Percentiles rank a stretch among this genome's conserved stretches.
These are phyloP conservation scores for Colletotrichum sansevieriae DNA, from an alignment of 2,329 filamentous ascomycete genomes.

Conservation along the genomic window DNA sequence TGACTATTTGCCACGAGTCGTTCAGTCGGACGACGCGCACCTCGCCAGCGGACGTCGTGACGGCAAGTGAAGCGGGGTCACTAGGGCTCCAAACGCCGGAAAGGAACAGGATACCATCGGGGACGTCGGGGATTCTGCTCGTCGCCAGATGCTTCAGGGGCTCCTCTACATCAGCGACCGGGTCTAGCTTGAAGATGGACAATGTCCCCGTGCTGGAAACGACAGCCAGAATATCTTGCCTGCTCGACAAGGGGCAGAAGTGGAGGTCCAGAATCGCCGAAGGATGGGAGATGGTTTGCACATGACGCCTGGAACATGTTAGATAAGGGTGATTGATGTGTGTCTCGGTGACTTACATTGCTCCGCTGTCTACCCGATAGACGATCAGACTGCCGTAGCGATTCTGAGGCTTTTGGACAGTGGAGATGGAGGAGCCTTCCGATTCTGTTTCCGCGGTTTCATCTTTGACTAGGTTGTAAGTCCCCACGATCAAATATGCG, in stretches of 20 bases:
- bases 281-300: conserved; percentile 72
- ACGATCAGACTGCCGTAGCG: conserved; percentile 82
- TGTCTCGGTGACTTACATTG: conserved; percentile 66
- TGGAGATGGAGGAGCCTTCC: conserved; percentile 2
- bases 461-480: conserved; percentile 79
- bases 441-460: conserved; percentile 36
- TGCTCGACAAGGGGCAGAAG: conserved; percentile 71
- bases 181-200: conserved; percentile 70
- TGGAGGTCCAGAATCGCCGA: conserved; percentile 88
- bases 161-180: conserved; percentile 48
- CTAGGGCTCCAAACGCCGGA: conserved; percentile 81
- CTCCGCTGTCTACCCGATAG: conserved; percentile 66
- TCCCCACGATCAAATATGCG: conserved; percentile 82
- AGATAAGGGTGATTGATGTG: neutral
- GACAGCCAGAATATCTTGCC: conserved; percentile 72
- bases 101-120: conserved; percentile 73
- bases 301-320: conserved; percentile 57
- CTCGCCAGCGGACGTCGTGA: conserved; percentile 78
- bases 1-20: conserved; percentile 54
- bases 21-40: conserved; percentile 69
- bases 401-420: conserved; percentile 63
- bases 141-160: conserved; percentile 58
- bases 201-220: conserved; percentile 83
- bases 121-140: conserved; percentile 62
- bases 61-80: conserved; percentile 67